These are phyloP conservation scores for Erucastrum elatum DNA, from an alignment of 345 rosid species.

Conservation along the genomic window DNA sequence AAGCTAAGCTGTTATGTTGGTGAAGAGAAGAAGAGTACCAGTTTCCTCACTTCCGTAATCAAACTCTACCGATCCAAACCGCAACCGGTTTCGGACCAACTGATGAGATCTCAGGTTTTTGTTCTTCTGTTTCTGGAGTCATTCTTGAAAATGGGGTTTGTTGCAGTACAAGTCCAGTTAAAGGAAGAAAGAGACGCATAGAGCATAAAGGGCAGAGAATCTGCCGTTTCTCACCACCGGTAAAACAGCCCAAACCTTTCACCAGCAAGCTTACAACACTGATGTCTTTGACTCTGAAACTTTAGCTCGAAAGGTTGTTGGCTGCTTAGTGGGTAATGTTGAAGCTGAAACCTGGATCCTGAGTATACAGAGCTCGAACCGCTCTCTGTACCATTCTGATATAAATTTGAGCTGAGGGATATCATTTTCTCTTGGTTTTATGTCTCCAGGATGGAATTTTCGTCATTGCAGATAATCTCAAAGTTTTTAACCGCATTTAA, in stretches of 20 bases:
- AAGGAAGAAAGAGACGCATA: constrained; percentile 70
- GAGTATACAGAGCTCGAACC: too few relatives aligned
- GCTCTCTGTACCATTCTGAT: too few relatives aligned
- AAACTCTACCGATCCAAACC: constrained; percentile 60
- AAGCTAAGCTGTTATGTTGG: constrained; percentile 24
- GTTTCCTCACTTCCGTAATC: constrained; percentile 44
- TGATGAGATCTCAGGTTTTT: neutral
- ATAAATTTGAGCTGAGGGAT: too few relatives aligned
- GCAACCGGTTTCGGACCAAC: constrained; percentile 43
- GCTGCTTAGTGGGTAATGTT: too few relatives aligned
- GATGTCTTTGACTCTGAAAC: neutral
- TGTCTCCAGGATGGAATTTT: too few relatives aligned
- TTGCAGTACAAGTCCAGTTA: constrained; percentile 52
- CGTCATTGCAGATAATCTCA: too few relatives aligned
- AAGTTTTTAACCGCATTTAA: too few relatives aligned
- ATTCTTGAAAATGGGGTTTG: constrained; percentile 45
- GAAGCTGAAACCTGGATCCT: too few relatives aligned
- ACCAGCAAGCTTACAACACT: constrained; percentile 5
- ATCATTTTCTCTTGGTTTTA: too few relatives aligned
- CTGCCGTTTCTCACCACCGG: constrained; percentile 33
- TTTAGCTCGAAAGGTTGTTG: too few relatives aligned
- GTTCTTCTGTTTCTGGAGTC: constrained; percentile 51
- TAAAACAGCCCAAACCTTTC: constrained; percentile 14
- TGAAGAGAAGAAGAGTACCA: constrained; percentile 26
- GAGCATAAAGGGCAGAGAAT: constrained; percentile 66